Evolutionary conservation across 2,329 filamentous ascomycete genomes (phyloP).

Genomic region (Ophiocordyceps australis): DNA sequence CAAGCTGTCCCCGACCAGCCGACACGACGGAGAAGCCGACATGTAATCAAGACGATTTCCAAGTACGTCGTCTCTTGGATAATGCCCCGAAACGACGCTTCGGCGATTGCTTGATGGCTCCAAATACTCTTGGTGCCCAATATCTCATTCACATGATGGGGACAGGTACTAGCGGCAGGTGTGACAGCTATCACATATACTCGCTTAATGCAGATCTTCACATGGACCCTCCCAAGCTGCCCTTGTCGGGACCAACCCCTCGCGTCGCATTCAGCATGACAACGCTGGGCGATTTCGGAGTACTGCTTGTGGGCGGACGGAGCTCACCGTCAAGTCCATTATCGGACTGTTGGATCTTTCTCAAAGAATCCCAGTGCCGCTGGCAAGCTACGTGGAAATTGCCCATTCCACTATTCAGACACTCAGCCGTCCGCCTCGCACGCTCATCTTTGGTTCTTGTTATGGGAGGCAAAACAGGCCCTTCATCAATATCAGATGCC

Average conservation of each 20-base stretch:
- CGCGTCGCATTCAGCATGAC: constrained; percentile 67
- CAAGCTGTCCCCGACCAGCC: background rate
- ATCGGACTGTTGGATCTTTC: constrained; percentile 59
- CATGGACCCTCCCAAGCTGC: constrained; percentile 8
- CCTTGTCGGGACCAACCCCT: constrained; percentile 11
- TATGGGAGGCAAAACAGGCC: constrained; percentile 40
- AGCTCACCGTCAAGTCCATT: constrained; percentile 54
- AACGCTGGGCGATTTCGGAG: constrained; percentile 34
- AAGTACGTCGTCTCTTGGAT: constrained; percentile 3
- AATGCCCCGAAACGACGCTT: constrained; percentile 32
- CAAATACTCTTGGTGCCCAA: constrained; percentile 18
- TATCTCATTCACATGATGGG: constrained; percentile 26
- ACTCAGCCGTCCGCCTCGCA: constrained; percentile 39
- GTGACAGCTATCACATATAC: constrained; percentile 33
- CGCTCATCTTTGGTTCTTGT: constrained; percentile 34
- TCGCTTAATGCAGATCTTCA: constrained; percentile 6
- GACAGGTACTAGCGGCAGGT: constrained; percentile 22
- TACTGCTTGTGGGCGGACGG: constrained; percentile 59
- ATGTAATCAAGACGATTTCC: constrained; percentile 1
- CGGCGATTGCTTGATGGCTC: constrained; percentile 30
- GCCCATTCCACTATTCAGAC: constrained; percentile 57
- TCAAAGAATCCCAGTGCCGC: constrained; percentile 21
- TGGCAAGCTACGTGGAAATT: constrained; percentile 52
- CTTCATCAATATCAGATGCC: constrained; percentile 25
- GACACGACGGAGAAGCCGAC: too few species aligned